Evolutionary conservation across 176 grass and related monocot genomes (phyloP).

Genomic region (Thalia dealbata): DNA sequence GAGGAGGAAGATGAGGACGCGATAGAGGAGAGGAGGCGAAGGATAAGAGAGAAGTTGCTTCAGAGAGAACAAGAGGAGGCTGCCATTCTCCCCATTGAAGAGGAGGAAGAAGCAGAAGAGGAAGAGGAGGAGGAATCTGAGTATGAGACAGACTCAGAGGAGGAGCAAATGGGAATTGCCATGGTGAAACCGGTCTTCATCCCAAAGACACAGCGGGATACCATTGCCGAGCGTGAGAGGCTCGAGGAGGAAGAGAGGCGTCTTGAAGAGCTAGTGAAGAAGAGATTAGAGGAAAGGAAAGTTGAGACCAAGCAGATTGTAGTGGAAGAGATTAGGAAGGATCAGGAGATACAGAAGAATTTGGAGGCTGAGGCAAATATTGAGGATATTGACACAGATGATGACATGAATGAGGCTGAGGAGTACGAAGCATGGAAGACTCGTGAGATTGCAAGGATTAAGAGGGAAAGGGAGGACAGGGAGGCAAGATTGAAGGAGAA

Average conservation of each 20-base stretch:
- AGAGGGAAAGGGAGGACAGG: conserved; percentile 88
- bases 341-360: conserved; percentile 67
- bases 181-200: conserved; percentile 93
- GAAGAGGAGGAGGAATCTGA: conserved; percentile 80
- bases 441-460: conserved; percentile 92
- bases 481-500: conserved; percentile 95
- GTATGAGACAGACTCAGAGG: conserved; percentile 90
- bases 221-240: conserved; percentile 75
- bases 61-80: conserved; percentile 65
- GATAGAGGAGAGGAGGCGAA: conserved; percentile 63
- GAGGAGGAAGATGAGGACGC: conserved; percentile 92
- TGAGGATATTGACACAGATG: conserved; percentile 77
- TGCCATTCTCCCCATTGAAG: conserved; percentile 59
- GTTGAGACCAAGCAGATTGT: conserved; percentile 65
- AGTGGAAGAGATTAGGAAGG: conserved; percentile 83
- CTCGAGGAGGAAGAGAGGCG: conserved; percentile 82
- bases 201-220: conserved; percentile 79
- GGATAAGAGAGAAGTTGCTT: conserved; percentile 56
- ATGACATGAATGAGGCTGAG: conserved; percentile 91
- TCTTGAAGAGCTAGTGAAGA: conserved; percentile 76
- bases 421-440: conserved; percentile 90
- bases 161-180: conserved; percentile 68
- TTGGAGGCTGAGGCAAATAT: conserved; percentile 55
- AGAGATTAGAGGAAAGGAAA: conserved; percentile 68
- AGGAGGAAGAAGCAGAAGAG: conserved; percentile 45